phyloP scores from a whole-genome alignment of 495 filamentous ascomycete genomes.

The Tuber aestivum region DNA sequence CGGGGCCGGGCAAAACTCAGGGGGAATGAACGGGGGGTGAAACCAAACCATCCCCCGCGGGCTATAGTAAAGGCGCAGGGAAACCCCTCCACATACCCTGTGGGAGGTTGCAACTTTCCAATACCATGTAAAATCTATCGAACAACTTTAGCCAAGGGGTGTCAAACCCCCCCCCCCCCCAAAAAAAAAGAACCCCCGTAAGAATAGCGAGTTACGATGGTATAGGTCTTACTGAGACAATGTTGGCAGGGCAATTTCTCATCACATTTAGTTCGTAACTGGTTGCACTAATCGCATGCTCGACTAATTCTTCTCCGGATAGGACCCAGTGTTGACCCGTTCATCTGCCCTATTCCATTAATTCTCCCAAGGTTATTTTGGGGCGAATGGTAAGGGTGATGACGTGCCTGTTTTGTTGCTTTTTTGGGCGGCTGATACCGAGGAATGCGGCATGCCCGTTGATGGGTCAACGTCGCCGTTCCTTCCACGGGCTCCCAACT shows the following conservation, averaged over 20 bases:
- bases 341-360: constrained; percentile 39
- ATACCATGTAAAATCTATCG: constrained; percentile 75
- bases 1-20: too few relatives aligned
- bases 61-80: too few relatives aligned
- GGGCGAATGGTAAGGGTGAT: constrained; percentile 38
- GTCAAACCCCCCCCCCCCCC: too few relatives aligned
- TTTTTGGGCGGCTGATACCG: constrained; percentile 35
- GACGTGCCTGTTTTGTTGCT: constrained; percentile 40
- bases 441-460: constrained; percentile 37
- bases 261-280: constrained; percentile 90
- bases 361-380: constrained; percentile 32
- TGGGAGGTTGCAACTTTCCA: too few relatives aligned
- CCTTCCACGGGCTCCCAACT: too few relatives aligned
- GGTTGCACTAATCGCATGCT: constrained; percentile 95
- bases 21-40: too few relatives aligned
- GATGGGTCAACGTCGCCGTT: constrained; percentile 37
- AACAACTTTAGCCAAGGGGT: constrained; percentile 33
- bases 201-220: not conserved
- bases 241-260: constrained; percentile 88
- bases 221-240: constrained; percentile 66
- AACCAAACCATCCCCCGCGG: too few relatives aligned
- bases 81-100: too few relatives aligned
- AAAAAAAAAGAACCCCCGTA: too few relatives aligned
- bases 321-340: constrained; percentile 53
- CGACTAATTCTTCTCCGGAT: constrained; percentile 83